Conservation (phyloP, 1,284 basidiomycete genomes). For the Moesziomyces globuligerus region DNA sequence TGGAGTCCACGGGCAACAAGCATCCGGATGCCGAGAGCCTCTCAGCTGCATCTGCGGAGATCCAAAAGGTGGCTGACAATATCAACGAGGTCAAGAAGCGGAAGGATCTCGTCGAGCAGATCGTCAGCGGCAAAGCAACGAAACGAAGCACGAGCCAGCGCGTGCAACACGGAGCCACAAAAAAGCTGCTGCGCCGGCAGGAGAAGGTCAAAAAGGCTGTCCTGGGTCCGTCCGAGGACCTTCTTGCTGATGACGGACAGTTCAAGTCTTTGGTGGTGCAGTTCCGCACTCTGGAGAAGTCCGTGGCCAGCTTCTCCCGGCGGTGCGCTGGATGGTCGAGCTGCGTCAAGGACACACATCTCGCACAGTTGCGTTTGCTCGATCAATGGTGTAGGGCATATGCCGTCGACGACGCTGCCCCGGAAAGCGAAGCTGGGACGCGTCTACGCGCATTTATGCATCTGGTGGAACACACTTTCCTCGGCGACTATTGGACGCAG, state of each 20-base stretch:
- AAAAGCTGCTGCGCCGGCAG: slow-evolving; percentile 51
- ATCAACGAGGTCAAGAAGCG: slow-evolving; percentile 88
- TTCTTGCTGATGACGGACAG: slow-evolving; percentile 41
- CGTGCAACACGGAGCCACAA: slow-evolving; percentile 45
- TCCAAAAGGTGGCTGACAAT: slow-evolving; percentile 81
- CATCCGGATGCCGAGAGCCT: slow-evolving; percentile 81
- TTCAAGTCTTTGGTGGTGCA: slow-evolving; percentile 44
- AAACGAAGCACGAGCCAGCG: slow-evolving; percentile 41
- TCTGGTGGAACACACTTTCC: slow-evolving; percentile 30
- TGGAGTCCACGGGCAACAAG: slow-evolving; percentile 74
- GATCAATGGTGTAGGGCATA: slow-evolving; percentile 52
- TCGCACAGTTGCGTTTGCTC: slow-evolving; percentile 41
- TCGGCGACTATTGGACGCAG: slow-evolving; percentile 38
- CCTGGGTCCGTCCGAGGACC: slow-evolving; percentile 21
- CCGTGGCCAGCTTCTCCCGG: slow-evolving; percentile 31
- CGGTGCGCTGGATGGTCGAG: slow-evolving; percentile 48
- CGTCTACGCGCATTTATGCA: slow-evolving; percentile 34
- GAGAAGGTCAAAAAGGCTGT: slow-evolving; percentile 50
- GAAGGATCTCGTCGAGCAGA: slow-evolving; percentile 75
- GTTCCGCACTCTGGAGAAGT: slow-evolving; percentile 42
- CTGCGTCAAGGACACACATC: slow-evolving; percentile 38
- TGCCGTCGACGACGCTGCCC: slow-evolving; percentile 22
- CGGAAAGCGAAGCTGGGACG: slow-evolving; percentile 25
- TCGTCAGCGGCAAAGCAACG: slow-evolving; percentile 44
- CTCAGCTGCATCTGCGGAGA: slow-evolving; percentile 74